Evolutionary conservation across 352 stramenopile species (phyloP), one percentile per base, ranked within the genome.

Genomic region (Phytophthora citricola): DNA sequence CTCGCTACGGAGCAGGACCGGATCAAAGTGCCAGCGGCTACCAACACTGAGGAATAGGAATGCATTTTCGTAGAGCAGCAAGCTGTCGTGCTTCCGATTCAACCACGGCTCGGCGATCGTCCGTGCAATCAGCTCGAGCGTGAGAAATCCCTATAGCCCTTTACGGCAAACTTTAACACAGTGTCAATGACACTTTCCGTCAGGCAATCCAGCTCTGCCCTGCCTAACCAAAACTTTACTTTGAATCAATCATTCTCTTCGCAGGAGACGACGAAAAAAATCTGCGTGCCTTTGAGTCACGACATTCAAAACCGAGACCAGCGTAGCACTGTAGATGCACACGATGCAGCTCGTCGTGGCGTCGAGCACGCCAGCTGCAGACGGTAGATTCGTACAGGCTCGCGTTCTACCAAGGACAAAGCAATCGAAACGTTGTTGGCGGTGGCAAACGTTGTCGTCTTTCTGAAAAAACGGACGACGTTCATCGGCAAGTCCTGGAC

Each of bases 1-100:
- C 36, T 57, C 1, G 73, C 76, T 39, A 79, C 66, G 4, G 41
- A 57, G 4, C 65, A 81, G 11, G 74, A 83, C 27, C 49, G 71
- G 39, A 48, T 48, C 3, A 62, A 58, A 45, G 53, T 14, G 31
- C 31, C 31, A 36, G 31, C 31, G 31, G 9, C 9, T 36, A 8
- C 36, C 12, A 51, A n/a, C 36, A 27, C 43, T 43, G 36, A 39
- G 14, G 14, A 45, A n/a, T 44, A 45, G 24, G 12, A 34, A 27
- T 67, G 51, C 36, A 62, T 62, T 55, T 17, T 27, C 41, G 44
- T 52, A 56, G 36, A 34, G 26, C 32, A 57, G 7, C 7, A 24
- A 36, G 29, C 29, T 34, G 29, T 10, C 29, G 29, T 34, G 29
- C 29, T 34, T 34, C 27, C 34, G 17, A 56, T 63, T 56, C 56